Evolutionary conservation across 345 rosid species (phyloP).

Genomic region (Geranium rotundifolium): DNA sequence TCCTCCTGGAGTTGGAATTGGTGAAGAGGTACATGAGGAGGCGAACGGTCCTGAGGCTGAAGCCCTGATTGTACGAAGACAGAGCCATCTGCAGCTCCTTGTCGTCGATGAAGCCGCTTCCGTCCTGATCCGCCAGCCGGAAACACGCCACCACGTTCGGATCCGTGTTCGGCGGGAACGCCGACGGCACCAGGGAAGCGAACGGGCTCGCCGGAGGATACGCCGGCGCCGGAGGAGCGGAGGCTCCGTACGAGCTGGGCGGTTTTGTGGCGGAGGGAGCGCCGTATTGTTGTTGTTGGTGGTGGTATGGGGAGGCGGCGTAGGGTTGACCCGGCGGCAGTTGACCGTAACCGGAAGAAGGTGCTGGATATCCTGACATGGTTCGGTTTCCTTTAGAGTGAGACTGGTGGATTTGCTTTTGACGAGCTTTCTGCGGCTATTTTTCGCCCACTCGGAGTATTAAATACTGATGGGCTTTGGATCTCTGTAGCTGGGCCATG

Average conservation of each 20-base stretch:
- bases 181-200: constrained; percentile 56
- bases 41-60: constrained; percentile 82
- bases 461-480: no score
- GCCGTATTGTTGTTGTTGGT: no score
- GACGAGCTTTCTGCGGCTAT: no score
- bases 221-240: constrained; percentile 3
- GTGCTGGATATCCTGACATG: constrained; percentile 16
- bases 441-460: no score
- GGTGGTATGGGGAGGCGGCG: constrained; percentile 9
- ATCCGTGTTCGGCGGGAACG: constrained; percentile 84
- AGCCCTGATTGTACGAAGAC: constrained; percentile 62
- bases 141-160: constrained; percentile 69
- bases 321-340: constrained; percentile 22
- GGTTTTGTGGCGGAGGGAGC: no score
- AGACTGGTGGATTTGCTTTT: no score
- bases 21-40: constrained; percentile 86
- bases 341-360: constrained; percentile 11
- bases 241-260: constrained; percentile 6
- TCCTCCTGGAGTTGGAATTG: constrained; percentile 50
- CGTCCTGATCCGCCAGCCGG: constrained; percentile 72
- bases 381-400: no score
- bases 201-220: constrained; percentile 46
- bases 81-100: constrained; percentile 83
- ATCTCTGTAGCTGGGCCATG: no score
- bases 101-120: constrained; percentile 82